Evolutionary conservation across 805 yeast genomes (phyloP), one percentile per base, ranked within the genome.

Genomic region (Candida easanensis): DNA sequence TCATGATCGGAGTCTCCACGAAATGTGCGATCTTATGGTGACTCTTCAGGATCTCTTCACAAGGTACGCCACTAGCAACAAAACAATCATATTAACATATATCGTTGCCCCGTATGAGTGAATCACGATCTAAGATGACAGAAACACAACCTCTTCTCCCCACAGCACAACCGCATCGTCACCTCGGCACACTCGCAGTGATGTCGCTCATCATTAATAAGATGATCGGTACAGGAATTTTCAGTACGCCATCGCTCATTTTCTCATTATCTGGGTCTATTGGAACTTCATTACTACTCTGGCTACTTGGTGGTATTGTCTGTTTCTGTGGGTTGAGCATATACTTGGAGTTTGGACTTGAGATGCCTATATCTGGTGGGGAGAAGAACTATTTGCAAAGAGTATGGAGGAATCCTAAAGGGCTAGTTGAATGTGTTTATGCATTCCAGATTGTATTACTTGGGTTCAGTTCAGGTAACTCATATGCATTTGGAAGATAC

Each of bases 151-250:
- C 52, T 7, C 33, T 49, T 18, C 39, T 49, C 5, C 49, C 56
- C 19, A 30, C 33, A 30, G 4, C 18, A 16, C 44, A 25, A 2
- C 45, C 25, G 17, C 30, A 15, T 2, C 58, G 52, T 14, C 59
- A 53, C 31, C 46, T 57, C 4, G 53, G 50, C 5, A 33, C 51
- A 9, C 27, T 39, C 5, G 49, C 60, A 1, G 54, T 52, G n/a
- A 57, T 58, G 58, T 51, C 62, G 0, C 54, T 83, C 41, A 77
- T 80, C 57, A 65, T 82, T 48, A 83, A 83, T 61, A 72, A 83
- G 53, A 82, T 82, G 77, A 74, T 83, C 40, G 90, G 90, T 33
- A 81, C 88, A 3, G 90, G 89, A 21, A 80, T 83, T 30, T 83
- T 82, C 61, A 71, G 82, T 32, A 78, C 85, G 4, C 84, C 88